A percentile compares a stretch with the other conserved stretches of the same genome.
These are phyloP conservation scores for Fusarium anthophilum DNA, from an alignment of 2,329 filamentous ascomycete genomes.

Conservation along the genomic window DNA sequence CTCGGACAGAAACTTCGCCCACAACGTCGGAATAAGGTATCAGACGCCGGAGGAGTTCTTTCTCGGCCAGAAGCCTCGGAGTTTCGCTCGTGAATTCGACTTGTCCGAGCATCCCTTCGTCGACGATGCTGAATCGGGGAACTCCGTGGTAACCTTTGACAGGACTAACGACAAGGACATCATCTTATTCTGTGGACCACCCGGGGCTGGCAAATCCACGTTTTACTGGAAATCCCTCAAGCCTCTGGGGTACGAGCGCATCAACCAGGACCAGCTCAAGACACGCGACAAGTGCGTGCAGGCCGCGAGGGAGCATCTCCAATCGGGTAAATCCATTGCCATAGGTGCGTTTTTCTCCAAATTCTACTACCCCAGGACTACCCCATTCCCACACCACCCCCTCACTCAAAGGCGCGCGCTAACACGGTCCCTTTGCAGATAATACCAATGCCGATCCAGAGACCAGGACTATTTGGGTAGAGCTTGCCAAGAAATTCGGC, in stretches of 20 bases:
- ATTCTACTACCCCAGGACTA: neutral
- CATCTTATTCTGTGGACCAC: conserved; percentile 87
- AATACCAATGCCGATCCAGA: conserved; percentile 93
- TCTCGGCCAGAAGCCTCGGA: conserved; percentile 70
- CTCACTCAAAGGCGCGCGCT: conserved; percentile 11
- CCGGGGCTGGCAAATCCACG: conserved; percentile 90
- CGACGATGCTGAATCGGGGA: conserved; percentile 37
- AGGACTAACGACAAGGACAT: conserved; percentile 76
- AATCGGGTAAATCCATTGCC: conserved; percentile 73
- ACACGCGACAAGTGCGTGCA: conserved; percentile 76
- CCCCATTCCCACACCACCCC: conserved; percentile 28
- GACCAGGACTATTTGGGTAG: conserved; percentile 80
- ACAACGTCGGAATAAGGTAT: conserved; percentile 83
- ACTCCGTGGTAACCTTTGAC: conserved; percentile 55
- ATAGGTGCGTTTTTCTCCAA: conserved; percentile 71
- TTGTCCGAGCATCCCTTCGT: conserved; percentile 62
- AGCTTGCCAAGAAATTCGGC: conserved; percentile 73
- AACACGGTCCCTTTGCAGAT: conserved; percentile 63
- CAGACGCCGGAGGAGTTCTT: conserved; percentile 94
- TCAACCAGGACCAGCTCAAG: conserved; percentile 92
- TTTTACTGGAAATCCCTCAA: conserved; percentile 84
- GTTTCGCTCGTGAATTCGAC: conserved; percentile 78
- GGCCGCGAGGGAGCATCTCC: conserved; percentile 72
- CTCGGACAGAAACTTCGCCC: conserved; percentile 81
- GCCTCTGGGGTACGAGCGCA: conserved; percentile 80